These are phyloP conservation scores for Waltiozyma sp. DNA, from an alignment of 1,139 yeast genomes.

Conservation along the genomic window DNA sequence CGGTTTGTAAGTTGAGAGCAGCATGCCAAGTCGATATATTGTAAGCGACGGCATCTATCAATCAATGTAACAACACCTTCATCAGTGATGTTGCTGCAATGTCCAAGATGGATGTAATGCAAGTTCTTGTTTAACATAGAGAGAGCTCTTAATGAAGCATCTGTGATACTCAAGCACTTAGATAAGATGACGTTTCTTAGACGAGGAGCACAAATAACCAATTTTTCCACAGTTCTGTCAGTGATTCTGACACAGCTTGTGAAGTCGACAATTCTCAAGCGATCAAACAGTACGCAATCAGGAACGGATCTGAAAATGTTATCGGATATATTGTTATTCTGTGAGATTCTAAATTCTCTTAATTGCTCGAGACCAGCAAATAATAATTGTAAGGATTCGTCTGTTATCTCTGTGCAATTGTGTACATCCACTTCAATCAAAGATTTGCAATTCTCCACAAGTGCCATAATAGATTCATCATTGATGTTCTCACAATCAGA, in stretches of 20 bases:
- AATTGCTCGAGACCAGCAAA: slow-evolving; percentile 56
- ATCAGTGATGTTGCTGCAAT: slow-evolving; percentile 85
- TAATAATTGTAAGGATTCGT: slow-evolving; percentile 47
- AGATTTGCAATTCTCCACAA: slow-evolving; percentile 63
- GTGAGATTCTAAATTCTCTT: slow-evolving; percentile 75
- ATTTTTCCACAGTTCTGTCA: slow-evolving; percentile 63
- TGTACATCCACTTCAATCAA: slow-evolving; percentile 87
- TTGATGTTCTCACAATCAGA: slow-evolving; percentile 61
- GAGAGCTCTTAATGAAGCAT: slow-evolving; percentile 63
- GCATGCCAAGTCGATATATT: slow-evolving; percentile 91
- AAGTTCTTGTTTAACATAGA: slow-evolving; percentile 68
- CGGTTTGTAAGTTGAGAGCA: slow-evolving; percentile 84
- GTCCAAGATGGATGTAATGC: slow-evolving; percentile 89
- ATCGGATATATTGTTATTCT: slow-evolving; percentile 63
- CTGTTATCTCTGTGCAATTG: slow-evolving; percentile 67
- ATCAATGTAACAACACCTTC: slow-evolving; percentile 71
- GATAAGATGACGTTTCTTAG: slow-evolving; percentile 81
- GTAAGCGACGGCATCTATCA: slow-evolving; percentile 72
- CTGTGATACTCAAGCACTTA: slow-evolving; percentile 82
- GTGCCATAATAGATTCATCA: slow-evolving; percentile 51
- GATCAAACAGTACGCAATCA: slow-evolving; percentile 23
- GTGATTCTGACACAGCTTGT: slow-evolving; percentile 79
- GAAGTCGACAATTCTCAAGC: slow-evolving; percentile 70
- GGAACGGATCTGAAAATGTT: slow-evolving; percentile 31
- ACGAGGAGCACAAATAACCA: slow-evolving; percentile 72